Evolutionary conservation across 2,329 filamentous ascomycete species (phyloP).

Genomic region (Magnaporthiopsis incrustans): DNA sequence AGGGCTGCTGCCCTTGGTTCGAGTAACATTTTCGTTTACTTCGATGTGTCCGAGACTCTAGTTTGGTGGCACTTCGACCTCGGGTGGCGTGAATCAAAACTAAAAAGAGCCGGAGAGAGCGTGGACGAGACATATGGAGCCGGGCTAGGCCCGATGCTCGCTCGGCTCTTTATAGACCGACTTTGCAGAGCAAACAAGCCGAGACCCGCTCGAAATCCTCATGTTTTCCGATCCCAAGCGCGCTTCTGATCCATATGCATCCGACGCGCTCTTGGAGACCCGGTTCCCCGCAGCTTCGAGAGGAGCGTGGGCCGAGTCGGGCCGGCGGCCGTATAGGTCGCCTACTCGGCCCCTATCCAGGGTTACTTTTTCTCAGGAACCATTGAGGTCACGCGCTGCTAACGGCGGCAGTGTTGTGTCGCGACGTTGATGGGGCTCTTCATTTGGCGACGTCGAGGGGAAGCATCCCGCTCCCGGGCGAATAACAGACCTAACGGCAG

Average conservation of each 20-base stretch:
- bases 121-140: neutral
- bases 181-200: neutral
- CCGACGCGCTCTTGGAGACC: neutral
- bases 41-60: neutral
- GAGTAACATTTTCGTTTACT: neutral
- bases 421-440: neutral
- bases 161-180: neutral
- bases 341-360: neutral
- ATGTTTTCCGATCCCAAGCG: neutral
- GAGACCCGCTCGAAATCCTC: neutral
- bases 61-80: neutral
- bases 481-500: neutral
- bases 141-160: neutral
- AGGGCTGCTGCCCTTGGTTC: neutral
- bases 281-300: neutral
- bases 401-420: neutral
- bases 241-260: neutral
- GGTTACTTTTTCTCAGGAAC: neutral
- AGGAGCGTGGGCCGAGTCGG: neutral
- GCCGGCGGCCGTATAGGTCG: neutral
- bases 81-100: too few species aligned
- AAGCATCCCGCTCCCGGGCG: neutral
- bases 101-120: neutral
- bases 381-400: too few species aligned
- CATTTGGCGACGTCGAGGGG: neutral